Evolutionary conservation across 345 rosid species (phyloP).

Genomic region (Psidium friedrichsthalianum): DNA sequence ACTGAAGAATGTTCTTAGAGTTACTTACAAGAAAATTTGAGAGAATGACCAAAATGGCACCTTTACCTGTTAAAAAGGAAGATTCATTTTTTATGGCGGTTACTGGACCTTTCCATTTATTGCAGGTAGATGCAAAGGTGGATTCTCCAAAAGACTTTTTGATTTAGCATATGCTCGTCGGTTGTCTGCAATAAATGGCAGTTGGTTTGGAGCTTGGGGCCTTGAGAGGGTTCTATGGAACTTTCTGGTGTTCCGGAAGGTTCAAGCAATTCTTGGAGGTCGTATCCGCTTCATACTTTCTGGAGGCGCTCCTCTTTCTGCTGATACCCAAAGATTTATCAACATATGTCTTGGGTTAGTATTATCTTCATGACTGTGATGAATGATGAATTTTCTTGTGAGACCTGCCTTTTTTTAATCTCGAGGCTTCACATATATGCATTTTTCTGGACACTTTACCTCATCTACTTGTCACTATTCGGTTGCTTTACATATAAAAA

Average conservation of each 20-base stretch:
- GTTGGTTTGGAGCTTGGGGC: constrained; percentile 98
- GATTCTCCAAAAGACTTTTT: constrained; percentile 64
- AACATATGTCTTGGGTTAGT: constrained; percentile 94
- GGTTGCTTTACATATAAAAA: not conserved
- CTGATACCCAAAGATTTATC: constrained; percentile 96
- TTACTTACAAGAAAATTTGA: not conserved
- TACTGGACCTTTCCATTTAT: not conserved
- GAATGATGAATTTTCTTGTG: not conserved
- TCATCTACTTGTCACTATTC: not conserved
- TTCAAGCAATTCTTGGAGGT: constrained; percentile 84
- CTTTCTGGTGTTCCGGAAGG: constrained; percentile 74
- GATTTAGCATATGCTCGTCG: constrained; percentile 89
- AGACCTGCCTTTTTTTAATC: not conserved
- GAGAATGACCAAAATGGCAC: not conserved
- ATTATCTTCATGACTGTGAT: not conserved
- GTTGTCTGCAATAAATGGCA: constrained; percentile 85
- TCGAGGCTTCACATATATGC: not conserved
- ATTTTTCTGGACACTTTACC: not conserved
- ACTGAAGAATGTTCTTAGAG: not conserved
- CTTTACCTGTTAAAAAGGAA: not conserved
- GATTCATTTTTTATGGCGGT: not conserved
- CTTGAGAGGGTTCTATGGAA: constrained; percentile 77
- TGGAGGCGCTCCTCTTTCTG: constrained; percentile 98
- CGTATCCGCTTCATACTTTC: constrained; percentile 86
- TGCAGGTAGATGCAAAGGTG: constrained; percentile 80